Evolutionary conservation across 2,329 filamentous ascomycete genomes (phyloP).

Genomic region (Trichoderma asperellum): DNA sequence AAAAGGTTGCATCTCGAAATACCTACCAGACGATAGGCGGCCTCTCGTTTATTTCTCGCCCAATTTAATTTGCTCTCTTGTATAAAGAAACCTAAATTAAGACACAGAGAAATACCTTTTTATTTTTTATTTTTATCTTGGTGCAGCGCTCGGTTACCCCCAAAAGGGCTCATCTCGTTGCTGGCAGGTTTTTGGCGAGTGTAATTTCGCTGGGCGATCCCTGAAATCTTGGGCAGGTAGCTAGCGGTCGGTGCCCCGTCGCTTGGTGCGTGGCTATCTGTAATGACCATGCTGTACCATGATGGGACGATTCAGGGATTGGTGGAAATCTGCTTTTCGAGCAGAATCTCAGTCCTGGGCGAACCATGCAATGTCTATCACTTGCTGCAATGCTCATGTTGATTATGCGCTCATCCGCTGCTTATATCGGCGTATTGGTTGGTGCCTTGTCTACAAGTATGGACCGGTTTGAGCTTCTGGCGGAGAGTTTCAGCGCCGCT

Average conservation of each 20-base stretch:
- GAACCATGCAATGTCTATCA: background rate
- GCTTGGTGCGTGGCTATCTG: background rate
- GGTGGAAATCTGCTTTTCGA: background rate
- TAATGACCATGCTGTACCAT: background rate
- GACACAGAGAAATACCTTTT: background rate
- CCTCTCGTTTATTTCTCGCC: constrained; percentile 15
- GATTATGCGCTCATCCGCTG: background rate
- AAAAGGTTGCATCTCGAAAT: background rate
- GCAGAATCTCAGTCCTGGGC: background rate
- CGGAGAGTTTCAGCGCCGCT: constrained; percentile 11
- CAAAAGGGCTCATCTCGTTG: constrained; percentile 11
- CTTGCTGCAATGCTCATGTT: background rate
- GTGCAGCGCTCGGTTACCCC: background rate
- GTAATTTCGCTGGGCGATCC: constrained; percentile 23
- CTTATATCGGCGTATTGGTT: background rate
- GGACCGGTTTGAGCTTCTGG: background rate
- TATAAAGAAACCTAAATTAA: background rate
- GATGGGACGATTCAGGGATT: background rate
- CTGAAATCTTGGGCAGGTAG: constrained; percentile 19
- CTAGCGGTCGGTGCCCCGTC: background rate
- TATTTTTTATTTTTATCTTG: background rate
- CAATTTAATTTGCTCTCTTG: background rate
- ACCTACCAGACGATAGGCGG: background rate
- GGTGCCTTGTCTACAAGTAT: background rate
- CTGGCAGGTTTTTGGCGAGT: background rate